phyloP scores from a whole-genome alignment of 2,329 filamentous ascomycete species.

The Aspergillus tanneri region DNA sequence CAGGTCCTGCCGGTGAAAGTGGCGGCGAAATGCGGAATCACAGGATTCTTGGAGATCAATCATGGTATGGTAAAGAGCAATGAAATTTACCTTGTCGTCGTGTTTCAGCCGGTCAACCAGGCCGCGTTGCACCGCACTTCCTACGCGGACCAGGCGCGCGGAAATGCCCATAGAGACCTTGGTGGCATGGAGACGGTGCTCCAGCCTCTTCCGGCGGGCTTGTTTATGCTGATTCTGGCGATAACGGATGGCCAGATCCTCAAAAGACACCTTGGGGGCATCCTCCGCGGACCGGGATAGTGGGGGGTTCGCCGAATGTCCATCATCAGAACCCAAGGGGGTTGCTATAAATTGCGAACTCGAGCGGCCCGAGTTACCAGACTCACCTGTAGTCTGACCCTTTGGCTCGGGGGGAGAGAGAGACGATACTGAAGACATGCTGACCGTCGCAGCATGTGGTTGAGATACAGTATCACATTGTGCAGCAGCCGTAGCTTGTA shows the following conservation, averaged over 20 bases:
- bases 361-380: slow-evolving; percentile 32
- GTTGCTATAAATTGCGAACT: slow-evolving; percentile 26
- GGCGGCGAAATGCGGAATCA: slow-evolving; percentile 33
- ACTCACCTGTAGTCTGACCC: slow-evolving; percentile 36
- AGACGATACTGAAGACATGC: slow-evolving; percentile 24
- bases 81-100: slow-evolving; percentile 47
- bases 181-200: slow-evolving; percentile 41
- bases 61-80: slow-evolving; percentile 45
- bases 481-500: slow-evolving; percentile 26
- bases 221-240: slow-evolving; percentile 45
- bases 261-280: slow-evolving; percentile 38
- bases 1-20: slow-evolving; percentile 36
- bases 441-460: slow-evolving; percentile 23
- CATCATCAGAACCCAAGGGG: slow-evolving; percentile 21
- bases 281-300: slow-evolving; percentile 21
- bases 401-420: slow-evolving; percentile 17
- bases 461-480: slow-evolving; percentile 35
- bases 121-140: slow-evolving; percentile 43
- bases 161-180: slow-evolving; percentile 46
- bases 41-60: slow-evolving; percentile 47
- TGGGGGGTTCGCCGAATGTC: slow-evolving; percentile 13
- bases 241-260: slow-evolving; percentile 45
- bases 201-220: slow-evolving; percentile 40
- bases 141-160: slow-evolving; percentile 43
- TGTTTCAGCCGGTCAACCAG: slow-evolving; percentile 47